Evolutionary conservation across 306 rosid species (phyloP).

Genomic region (Cicer yamashitae): DNA sequence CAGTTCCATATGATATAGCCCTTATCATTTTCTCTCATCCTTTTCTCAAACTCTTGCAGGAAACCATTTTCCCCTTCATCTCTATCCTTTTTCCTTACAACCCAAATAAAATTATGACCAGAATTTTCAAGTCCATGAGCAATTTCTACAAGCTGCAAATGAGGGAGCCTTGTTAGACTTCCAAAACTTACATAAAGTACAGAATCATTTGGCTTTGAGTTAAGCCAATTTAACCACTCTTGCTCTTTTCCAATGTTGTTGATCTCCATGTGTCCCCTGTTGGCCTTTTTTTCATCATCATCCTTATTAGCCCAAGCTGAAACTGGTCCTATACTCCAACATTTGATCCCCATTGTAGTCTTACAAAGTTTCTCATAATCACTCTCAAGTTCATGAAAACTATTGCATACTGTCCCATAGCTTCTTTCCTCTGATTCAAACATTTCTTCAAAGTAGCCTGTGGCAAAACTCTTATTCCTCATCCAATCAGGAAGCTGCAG

Average conservation of each 20-base stretch:
- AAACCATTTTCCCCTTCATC: not conserved
- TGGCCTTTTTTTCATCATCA: constrained; percentile 32
- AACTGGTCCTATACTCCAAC: constrained; percentile 48
- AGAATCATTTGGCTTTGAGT: constrained; percentile 40
- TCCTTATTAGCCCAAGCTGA: constrained; percentile 35
- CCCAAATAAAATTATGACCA: constrained; percentile 48
- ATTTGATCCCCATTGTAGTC: constrained; percentile 31
- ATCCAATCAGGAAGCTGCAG: constrained; percentile 1
- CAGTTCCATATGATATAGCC: constrained; percentile 46
- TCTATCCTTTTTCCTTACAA: not conserved
- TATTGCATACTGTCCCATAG: constrained; percentile 45
- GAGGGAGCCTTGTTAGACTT: constrained; percentile 31
- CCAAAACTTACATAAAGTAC: constrained; percentile 43
- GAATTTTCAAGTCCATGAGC: constrained; percentile 47
- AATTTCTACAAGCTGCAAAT: constrained; percentile 42
- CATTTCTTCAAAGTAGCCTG: not conserved
- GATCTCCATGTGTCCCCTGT: constrained; percentile 9
- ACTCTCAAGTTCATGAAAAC: constrained; percentile 44
- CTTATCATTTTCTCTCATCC: constrained; percentile 39
- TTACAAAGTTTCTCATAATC: constrained; percentile 39
- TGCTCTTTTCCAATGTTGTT: not conserved
- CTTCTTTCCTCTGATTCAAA: constrained; percentile 40
- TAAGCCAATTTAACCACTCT: constrained; percentile 41
- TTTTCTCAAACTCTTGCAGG: constrained; percentile 29
- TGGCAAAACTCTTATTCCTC: not conserved